Conservation (phyloP, 75 land plant genomes). For the Chamaecyparis obtusa region DNA sequence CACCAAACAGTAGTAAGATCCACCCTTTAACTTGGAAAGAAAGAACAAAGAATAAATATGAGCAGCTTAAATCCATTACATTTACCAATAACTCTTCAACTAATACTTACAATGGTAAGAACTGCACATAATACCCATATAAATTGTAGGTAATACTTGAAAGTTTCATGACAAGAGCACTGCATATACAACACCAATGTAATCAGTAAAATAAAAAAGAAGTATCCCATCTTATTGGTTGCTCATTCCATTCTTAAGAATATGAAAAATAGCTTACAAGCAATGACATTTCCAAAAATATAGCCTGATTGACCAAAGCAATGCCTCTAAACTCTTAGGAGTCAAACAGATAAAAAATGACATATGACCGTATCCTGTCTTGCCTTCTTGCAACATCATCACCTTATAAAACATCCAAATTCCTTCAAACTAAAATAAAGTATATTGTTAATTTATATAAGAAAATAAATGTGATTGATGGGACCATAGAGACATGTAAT, state of each 20-base stretch:
- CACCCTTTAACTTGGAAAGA: neutral
- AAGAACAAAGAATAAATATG: neutral
- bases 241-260: neutral
- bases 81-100: neutral
- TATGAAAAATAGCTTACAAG: neutral
- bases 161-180: conserved; percentile 23
- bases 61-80: neutral
- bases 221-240: neutral
- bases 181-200: conserved; percentile 12
- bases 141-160: conserved; percentile 68
- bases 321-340: too few species aligned
- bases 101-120: conserved; percentile 69
- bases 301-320: neutral
- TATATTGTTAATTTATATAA: too few species aligned
- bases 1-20: conserved; percentile 6
- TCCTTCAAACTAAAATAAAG: neutral
- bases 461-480: neutral
- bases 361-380: neutral
- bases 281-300: neutral
- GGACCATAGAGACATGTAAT: neutral
- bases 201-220: neutral
- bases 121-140: conserved; percentile 75
- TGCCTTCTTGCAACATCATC: neutral
- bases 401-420: too few species aligned
- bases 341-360: too few species aligned